Evolutionary conservation across 129 eudicot species (phyloP).

Genomic region (Heracleum sosnowskyi): DNA sequence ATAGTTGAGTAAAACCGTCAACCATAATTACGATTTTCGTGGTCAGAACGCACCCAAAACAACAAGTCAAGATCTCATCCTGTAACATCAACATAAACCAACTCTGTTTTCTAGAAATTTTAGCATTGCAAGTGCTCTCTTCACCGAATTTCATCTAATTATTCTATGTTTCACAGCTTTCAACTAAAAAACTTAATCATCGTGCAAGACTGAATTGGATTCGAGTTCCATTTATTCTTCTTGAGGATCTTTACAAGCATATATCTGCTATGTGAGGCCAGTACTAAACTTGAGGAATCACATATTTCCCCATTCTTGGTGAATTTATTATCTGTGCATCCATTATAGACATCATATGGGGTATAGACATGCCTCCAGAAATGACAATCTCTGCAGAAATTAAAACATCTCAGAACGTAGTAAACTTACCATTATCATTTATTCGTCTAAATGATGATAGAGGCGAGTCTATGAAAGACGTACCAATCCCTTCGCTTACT

Average conservation of each 20-base stretch:
- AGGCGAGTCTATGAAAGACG: neutral
- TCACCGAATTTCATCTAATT: neutral
- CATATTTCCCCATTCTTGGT: too few species aligned
- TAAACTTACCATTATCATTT: neutral
- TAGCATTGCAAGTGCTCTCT: neutral
- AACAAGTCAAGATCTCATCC: neutral
- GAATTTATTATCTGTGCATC: too few species aligned
- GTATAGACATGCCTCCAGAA: conserved; percentile 87
- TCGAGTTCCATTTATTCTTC: neutral
- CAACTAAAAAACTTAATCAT: neutral
- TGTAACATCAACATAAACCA: neutral
- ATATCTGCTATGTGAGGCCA: neutral
- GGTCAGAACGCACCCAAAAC: neutral
- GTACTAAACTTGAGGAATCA: conserved; percentile 20
- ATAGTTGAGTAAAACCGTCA: neutral
- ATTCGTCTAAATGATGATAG: neutral
- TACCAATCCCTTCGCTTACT: conserved; percentile 84
- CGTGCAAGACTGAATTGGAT: neutral
- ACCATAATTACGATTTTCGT: neutral
- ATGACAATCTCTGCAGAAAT: conserved; percentile 66
- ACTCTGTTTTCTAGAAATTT: neutral
- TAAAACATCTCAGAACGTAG: neutral
- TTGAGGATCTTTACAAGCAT: neutral
- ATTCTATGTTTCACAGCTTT: neutral
- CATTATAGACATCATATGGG: conserved; percentile 40